Percentiles rank a stretch among this genome's conserved stretches.
phyloP scores from a whole-genome alignment of 1,284 basidiomycete genomes.

The Agroathelia rolfsii region DNA sequence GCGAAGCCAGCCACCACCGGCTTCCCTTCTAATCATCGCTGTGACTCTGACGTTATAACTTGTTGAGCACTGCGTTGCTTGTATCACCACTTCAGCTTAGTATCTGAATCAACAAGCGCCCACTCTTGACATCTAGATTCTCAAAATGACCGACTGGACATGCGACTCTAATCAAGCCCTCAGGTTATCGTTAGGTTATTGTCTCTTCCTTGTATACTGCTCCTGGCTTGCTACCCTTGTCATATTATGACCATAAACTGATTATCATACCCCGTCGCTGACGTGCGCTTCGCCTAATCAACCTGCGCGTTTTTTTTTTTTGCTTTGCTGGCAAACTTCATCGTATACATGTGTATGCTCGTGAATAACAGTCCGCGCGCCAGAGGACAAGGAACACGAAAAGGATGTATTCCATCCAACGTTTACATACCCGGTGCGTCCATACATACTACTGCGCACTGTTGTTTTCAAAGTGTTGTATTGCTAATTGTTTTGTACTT shows the following conservation, averaged over 20 bases:
- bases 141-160: constrained; percentile 52
- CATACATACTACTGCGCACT: background rate
- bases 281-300: constrained; percentile 4
- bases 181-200: constrained; percentile 59
- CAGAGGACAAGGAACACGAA: constrained; percentile 56
- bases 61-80: no score
- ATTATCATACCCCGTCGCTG: constrained; percentile 1
- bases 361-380: constrained; percentile 51
- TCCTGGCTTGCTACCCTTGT: background rate
- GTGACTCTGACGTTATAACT: no score
- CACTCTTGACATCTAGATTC: no score
- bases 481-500: constrained; percentile 1
- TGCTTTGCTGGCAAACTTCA: constrained; percentile 5
- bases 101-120: no score
- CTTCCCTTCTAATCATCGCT: no score
- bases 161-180: constrained; percentile 75
- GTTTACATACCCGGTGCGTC: constrained; percentile 80
- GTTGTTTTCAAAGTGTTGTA: background rate
- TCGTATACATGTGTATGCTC: constrained; percentile 7
- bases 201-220: constrained; percentile 1
- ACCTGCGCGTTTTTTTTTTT: constrained; percentile 1
- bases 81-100: no score
- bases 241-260: background rate
- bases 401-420: constrained; percentile 65
- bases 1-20: no score